phyloP scores from a whole-genome alignment of 106 monocot genomes.

The Agapanthus africanus region DNA sequence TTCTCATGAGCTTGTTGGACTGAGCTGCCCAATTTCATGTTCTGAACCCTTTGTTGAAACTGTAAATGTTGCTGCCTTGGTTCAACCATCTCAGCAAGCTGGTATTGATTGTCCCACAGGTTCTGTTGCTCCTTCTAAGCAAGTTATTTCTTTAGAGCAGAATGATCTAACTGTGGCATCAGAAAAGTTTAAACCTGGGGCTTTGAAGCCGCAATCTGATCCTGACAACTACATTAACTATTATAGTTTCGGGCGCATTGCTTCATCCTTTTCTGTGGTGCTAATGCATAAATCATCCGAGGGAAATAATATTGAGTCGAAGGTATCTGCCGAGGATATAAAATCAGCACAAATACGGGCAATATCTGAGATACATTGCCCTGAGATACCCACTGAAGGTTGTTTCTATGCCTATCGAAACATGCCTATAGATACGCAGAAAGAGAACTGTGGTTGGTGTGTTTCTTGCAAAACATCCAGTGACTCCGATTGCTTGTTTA shows the following conservation, averaged over 20 bases:
- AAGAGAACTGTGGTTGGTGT: conserved; percentile 97
- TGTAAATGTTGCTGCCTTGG: conserved; percentile 5
- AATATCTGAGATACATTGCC: conserved; percentile 16
- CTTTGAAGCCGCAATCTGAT: conserved; percentile 31
- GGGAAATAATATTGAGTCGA: conserved; percentile 19
- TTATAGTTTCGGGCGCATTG: conserved; percentile 73
- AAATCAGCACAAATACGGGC: conserved; percentile 41
- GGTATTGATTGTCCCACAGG: conserved; percentile 8
- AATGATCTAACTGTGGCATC: conserved; percentile 10
- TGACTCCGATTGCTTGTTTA: conserved; percentile 57
- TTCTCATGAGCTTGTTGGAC: conserved; percentile 1
- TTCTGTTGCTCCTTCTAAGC: conserved; percentile 1
- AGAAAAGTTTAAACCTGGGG: too few species aligned
- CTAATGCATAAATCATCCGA: conserved; percentile 36
- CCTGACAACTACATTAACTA: conserved; percentile 51
- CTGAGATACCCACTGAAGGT: conserved; percentile 15
- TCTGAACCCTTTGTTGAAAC: conserved; percentile 10
- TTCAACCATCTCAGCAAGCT: conserved; percentile 11
- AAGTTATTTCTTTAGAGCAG: conserved; percentile 10
- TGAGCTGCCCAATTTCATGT: neutral
- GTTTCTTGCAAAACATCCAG: conserved; percentile 47
- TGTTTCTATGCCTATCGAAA: conserved; percentile 41
- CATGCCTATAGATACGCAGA: conserved; percentile 30
- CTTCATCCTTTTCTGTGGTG: conserved; percentile 61
- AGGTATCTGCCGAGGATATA: conserved; percentile 43